Conservation (phyloP, 1,139 yeast species). For the Pichia inconspicua region DNA sequence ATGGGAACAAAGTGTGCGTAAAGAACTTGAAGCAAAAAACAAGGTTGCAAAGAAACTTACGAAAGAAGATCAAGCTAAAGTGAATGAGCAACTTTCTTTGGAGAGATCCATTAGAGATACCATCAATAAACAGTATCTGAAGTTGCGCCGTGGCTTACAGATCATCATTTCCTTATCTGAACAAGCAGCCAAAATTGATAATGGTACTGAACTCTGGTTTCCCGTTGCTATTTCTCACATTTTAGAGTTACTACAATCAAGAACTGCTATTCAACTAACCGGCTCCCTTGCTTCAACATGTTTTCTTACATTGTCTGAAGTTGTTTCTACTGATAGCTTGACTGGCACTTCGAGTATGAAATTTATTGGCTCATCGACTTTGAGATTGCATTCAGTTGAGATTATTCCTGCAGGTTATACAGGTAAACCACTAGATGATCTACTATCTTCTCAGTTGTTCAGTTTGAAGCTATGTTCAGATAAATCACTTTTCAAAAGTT, state of each 20-base stretch:
- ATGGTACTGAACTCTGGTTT: slow-evolving; percentile 68
- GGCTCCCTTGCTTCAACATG: slow-evolving; percentile 29
- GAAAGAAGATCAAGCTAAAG: slow-evolving; percentile 63
- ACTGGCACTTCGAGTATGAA: slow-evolving; percentile 20
- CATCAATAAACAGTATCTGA: slow-evolving; percentile 34
- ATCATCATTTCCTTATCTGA: slow-evolving; percentile 46
- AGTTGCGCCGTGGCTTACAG: slow-evolving; percentile 42
- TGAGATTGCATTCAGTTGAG: slow-evolving; percentile 43
- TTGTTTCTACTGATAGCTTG: slow-evolving; percentile 18
- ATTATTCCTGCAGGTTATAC: slow-evolving; percentile 36
- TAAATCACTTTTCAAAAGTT: slow-evolving; percentile 60
- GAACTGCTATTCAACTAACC: slow-evolving; percentile 35
- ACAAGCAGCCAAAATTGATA: slow-evolving; percentile 48
- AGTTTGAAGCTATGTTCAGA: slow-evolving; percentile 69
- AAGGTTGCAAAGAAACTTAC: slow-evolving; percentile 47
- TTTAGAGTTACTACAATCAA: slow-evolving; percentile 34
- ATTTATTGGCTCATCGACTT: slow-evolving; percentile 52
- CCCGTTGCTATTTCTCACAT: slow-evolving; percentile 49
- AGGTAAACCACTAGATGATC: slow-evolving; percentile 46
- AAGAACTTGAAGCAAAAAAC: slow-evolving; percentile 52
- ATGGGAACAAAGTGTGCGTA: slow-evolving; percentile 84
- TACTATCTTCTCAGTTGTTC: slow-evolving; percentile 51
- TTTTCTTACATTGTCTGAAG: slow-evolving; percentile 26
- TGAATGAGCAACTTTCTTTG: slow-evolving; percentile 51
- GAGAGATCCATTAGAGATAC: slow-evolving; percentile 50